Evolutionary conservation across 23 red algal genomes (phyloP), one percentile per base, ranked within the genome.

Genomic region (Gracilaria vermiculophylla): DNA sequence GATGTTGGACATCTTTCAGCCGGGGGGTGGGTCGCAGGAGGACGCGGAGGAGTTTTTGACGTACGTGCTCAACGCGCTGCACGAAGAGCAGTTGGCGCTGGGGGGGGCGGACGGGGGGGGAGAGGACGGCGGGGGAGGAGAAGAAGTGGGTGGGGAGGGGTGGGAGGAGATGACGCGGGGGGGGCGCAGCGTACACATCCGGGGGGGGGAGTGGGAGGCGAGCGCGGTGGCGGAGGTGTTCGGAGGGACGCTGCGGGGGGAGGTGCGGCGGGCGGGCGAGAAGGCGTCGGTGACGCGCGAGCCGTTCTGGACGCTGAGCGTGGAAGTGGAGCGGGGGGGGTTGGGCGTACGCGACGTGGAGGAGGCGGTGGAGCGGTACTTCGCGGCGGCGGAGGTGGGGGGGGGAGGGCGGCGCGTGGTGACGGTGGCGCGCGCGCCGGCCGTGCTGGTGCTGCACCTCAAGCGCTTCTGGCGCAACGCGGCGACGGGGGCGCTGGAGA

Each of bases 21-120:
- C 70, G 83, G 36, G 44, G 9, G 62, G 27, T 19, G 47, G 92
- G 27, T 74, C 77, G 53, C 96, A 98, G 62, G 92, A 98, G 76
- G 96, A 98, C 53, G 92, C 96, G 24, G 87, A 94, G 43, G 96
- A 98, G 86, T 92, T 98, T 66, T 69, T 98, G 15, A 95, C 78
- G 37, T 84, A 80, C 42, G 62, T 95, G 49, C 83, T 98, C 21
- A 87, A 98, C 69, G 80, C 61, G 48, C 56, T 98, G 41, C 96
- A 98, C 69, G 92, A 94, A 54, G 96, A 98, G 76, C 32, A 88
- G 36, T 69, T 94, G 23, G 43, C 43, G 10, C 23, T 94, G 95
- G 69, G 56, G 34, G 41, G 67, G 64, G 47, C n/a, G n/a, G 23
- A 28, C 43, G 10, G 19, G 92, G 95, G 69, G 56, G 34, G 41